Evolutionary conservation across 2,329 filamentous ascomycete species (phyloP), one percentile per base, ranked within the genome.

Genomic region (Exophiala sp.): DNA sequence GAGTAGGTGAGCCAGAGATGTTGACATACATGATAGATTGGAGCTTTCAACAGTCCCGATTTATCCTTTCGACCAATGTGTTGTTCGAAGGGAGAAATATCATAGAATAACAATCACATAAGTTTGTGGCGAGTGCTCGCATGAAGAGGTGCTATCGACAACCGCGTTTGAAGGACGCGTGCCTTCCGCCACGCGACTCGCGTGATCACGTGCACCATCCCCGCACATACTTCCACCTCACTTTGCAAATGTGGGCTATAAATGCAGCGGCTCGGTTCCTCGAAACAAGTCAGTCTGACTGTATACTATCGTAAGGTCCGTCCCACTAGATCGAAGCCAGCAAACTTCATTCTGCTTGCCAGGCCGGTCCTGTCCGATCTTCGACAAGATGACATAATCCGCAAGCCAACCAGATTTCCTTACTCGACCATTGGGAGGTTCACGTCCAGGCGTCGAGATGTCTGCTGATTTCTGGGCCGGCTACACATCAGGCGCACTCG

Each of bases 381-480:
- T 29, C 7, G 24, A 29, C 24, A 29, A 29, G 24, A 29, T 29
- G 24, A 29, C 4, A 29, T 29, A 29, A 8, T 2, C 24, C 24
- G 7, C 24, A 29, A 29, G 24, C 24, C 24, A 29, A 29, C 24
- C 24, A 29, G 24, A 29, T 29, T 29, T 18, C 18, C 36, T 12
- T 21, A 5, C 16, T 41, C 39, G 39, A 11, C 39, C 12, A 12
- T 2, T 10, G 18, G 39, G 39, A 41, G 39, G 14, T 21, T 20
- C 5, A 8, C 5, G 24, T 29, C 24, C 24, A 29, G 14, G 16
- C 9, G 16, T 42, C 41, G 52, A 29, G 47, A 92, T 94, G 88
- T 89, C 88, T 47, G 83, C 89, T 63, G 91, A 96, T 69, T 96
- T 96, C 71, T 95, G 89, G 88, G 89, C 91, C 54, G 91, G 91